Conservation (phyloP, 2,329 filamentous ascomycete species). For the Magnaporthiopsis poae region DNA sequence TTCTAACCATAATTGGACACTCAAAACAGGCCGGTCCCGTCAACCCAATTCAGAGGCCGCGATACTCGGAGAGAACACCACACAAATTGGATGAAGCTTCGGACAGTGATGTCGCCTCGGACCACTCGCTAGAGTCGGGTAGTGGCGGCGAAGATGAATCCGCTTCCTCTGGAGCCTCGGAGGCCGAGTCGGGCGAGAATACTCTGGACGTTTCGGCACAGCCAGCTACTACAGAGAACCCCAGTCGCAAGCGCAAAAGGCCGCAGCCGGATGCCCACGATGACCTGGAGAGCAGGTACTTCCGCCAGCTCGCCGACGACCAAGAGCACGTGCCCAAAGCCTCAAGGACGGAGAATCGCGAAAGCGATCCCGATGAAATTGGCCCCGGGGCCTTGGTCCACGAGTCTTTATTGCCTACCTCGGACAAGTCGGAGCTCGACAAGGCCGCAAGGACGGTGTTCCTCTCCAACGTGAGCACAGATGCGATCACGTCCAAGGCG, state of each 20-base stretch:
- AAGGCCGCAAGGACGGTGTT: slow-evolving; percentile 88
- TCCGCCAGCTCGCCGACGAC: slow-evolving; percentile 54
- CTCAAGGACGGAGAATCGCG: slow-evolving; percentile 1
- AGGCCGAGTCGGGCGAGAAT: slow-evolving; percentile 36
- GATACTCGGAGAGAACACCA: slow-evolving; percentile 27
- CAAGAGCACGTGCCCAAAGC: slow-evolving; percentile 39
- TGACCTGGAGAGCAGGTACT: slow-evolving; percentile 60
- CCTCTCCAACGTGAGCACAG: slow-evolving; percentile 76
- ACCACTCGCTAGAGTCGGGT: slow-evolving; percentile 24
- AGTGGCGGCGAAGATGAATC: slow-evolving; percentile 28
- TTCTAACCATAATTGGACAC: background rate
- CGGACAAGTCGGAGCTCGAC: slow-evolving; percentile 57
- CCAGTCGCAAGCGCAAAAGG: slow-evolving; percentile 56
- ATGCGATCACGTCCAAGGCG: slow-evolving; percentile 71
- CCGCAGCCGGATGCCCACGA: slow-evolving; percentile 51
- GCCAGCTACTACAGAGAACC: slow-evolving; percentile 34
- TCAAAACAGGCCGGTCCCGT: slow-evolving; percentile 40
- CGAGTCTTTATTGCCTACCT: slow-evolving; percentile 44
- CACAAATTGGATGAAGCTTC: slow-evolving; percentile 20
- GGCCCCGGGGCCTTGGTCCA: slow-evolving; percentile 37
- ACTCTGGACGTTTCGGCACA: slow-evolving; percentile 17
- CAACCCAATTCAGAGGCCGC: slow-evolving; percentile 32
- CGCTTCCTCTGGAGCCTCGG: slow-evolving; percentile 22
- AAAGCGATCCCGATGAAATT: slow-evolving; percentile 21
- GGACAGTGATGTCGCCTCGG: slow-evolving; percentile 12